Percentiles rank a stretch among this genome's conserved stretches.
These are phyloP conservation scores for Mollisia scopiformis DNA, from an alignment of 2,329 filamentous ascomycete genomes.

Conservation along the genomic window DNA sequence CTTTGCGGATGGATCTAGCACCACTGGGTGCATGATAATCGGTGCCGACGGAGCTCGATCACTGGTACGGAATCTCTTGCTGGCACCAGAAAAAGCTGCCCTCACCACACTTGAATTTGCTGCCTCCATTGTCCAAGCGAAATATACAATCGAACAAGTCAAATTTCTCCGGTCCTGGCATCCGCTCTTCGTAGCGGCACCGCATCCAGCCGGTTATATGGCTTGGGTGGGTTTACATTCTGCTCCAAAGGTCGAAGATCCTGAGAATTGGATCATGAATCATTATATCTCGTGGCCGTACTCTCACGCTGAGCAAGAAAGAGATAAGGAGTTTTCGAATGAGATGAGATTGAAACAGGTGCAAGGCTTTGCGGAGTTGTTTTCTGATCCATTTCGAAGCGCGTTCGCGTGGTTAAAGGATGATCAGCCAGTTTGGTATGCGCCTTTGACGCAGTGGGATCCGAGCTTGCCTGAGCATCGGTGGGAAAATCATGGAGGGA, in stretches of 20 bases:
- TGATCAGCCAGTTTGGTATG: slow-evolving; percentile 33
- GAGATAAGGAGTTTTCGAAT: not conserved
- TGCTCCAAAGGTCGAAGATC: slow-evolving; percentile 38
- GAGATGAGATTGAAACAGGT: slow-evolving; percentile 1
- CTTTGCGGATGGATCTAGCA: slow-evolving; percentile 36
- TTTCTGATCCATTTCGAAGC: slow-evolving; percentile 38
- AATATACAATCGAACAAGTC: slow-evolving; percentile 44
- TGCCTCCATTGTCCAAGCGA: slow-evolving; percentile 47
- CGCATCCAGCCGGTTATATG: slow-evolving; percentile 46
- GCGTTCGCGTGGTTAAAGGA: slow-evolving; percentile 38
- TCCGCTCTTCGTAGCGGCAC: slow-evolving; percentile 44
- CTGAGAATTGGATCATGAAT: slow-evolving; percentile 46
- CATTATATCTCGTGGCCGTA: slow-evolving; percentile 46
- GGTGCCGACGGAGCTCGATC: slow-evolving; percentile 39
- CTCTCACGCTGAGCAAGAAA: slow-evolving; percentile 1
- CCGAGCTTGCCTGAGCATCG: slow-evolving; percentile 25
- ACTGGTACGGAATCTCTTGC: slow-evolving; percentile 29
- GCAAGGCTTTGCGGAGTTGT: not conserved
- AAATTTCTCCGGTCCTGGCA: slow-evolving; percentile 45
- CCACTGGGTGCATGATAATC: slow-evolving; percentile 34
- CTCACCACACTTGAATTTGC: slow-evolving; percentile 44
- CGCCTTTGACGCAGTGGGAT: slow-evolving; percentile 21
- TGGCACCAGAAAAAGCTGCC: slow-evolving; percentile 33
- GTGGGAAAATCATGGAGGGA: not conserved
- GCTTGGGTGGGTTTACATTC: slow-evolving; percentile 47